Evolutionary conservation across 1,284 basidiomycete genomes (phyloP), one percentile per base, ranked within the genome.

Genomic region (Cutaneotrichosporon mucoides): DNA sequence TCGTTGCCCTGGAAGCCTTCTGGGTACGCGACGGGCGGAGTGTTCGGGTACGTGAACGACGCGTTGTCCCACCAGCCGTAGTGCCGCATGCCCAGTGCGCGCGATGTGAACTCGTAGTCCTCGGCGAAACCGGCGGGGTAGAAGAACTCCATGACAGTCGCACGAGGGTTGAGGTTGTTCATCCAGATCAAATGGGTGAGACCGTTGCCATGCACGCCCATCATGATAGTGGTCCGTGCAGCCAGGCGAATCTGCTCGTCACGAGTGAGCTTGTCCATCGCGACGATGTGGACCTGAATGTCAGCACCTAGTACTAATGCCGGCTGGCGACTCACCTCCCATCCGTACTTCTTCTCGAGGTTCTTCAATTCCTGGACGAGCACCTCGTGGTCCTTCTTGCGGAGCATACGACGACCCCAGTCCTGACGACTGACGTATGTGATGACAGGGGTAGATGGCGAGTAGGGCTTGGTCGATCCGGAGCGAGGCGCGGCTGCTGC

Each of bases 401-500:
- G 65, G 53, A 81, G 66, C 79, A 80, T 80, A 34, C 91, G 82
- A 15, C 90, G 80, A n/a, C 86, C 88, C 90, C 90, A 92, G 9
- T 82, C 85, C 71, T 94, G 91, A 11, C 91, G 82, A 10, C 87
- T 89, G 63, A 94, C 84, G 70, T 93, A 92, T 9, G 90, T 92
- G 76, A 93, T 90, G 37, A 92, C 91, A 15, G 78, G 81, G 60
- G 38, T 48, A 1, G 46, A 48, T 3, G 46, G 46, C 34, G 46
- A 35, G 4, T 13, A 36, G 11, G 46, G 7, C 33, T 48, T 48
- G 1, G 7, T 7, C 4, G 45, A 7, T 11, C 33, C 45, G 16
- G 24, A 24, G 24, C 12, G 16, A 10, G 11, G 8, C 12, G 16
- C 7, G 16, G 45, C 45, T 48, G n/a, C 43, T 44, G 12, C n/a